Base-by-base conservation (phyloP, 2,329 filamentous ascomycete species). In the Sporothrix brasiliensis region DNA sequence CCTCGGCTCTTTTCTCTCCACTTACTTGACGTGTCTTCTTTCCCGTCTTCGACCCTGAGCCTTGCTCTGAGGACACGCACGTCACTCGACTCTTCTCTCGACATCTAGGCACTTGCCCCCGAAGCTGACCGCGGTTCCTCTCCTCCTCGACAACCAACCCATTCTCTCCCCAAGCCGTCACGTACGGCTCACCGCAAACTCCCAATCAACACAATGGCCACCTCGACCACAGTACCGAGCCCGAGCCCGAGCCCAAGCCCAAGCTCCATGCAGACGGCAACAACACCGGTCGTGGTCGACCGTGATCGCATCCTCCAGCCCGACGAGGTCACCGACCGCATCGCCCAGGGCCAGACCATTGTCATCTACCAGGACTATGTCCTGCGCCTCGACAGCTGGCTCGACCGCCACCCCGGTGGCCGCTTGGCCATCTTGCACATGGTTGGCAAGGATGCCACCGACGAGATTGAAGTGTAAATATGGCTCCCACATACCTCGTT, bases 351-450 rank as follows among this genome's bases (percentile, higher is more conserved):
- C 70, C 80, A 84, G 41, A 82, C 79, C 16, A 84, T 89, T 69
- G 83, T 89, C 74, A 83, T 89, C 69, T 84, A 83, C 73, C 82
- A 88, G 60, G 86, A 85, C 58, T 75, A 80, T 67, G 83, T 87
- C 19, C 79, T 89, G 74, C 81, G 82, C 70, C 83, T 89, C 50
- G 85, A 88, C 74, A 79, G 80, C 56, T 90, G 87, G 88, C 81
- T 89, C 74, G 77, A 83, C 69, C 83, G 79, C 70, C 88, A 89
- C 74, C 88, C 88, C 0, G 88, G 88, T 24, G 88, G 88, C 44
- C 79, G 81, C 16, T 79, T 89, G 34, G 85, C 87, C 24, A 87
- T 89, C 72, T 76, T 86, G 73, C 87, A 89, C 79, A 88, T 88
- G 85, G 84, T 88, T 4, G 86, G 86, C 69, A 82, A 81, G 77